Percentiles rank a stretch among this genome's conserved stretches.
Conservation (phyloP, 495 filamentous ascomycete genomes). For the Penicillium ochrochloron region DNA sequence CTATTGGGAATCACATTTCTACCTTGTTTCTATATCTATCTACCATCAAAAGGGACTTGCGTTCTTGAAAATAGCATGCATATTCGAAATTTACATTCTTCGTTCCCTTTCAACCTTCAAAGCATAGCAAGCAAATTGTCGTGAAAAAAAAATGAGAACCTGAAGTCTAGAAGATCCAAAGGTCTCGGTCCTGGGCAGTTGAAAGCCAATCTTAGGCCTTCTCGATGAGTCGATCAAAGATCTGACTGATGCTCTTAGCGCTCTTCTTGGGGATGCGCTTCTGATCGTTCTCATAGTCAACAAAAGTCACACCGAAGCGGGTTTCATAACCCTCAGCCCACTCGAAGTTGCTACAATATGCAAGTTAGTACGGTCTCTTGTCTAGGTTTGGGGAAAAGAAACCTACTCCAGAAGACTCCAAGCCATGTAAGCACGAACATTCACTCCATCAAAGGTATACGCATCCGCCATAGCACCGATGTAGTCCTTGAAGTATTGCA, state of each 20-base stretch:
- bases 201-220: slow-evolving; percentile 26
- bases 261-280: slow-evolving; percentile 81
- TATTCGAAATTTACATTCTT: slow-evolving; percentile 9
- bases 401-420: slow-evolving; percentile 78
- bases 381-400: neutral
- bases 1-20: slow-evolving; percentile 2
- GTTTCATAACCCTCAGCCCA: slow-evolving; percentile 83
- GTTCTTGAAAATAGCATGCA: slow-evolving; percentile 6
- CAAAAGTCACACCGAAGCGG: slow-evolving; percentile 78
- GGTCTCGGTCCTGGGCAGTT: neutral
- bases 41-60: slow-evolving; percentile 1
- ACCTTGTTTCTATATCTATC: slow-evolving; percentile 8
- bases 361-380: slow-evolving; percentile 17
- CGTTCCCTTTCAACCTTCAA: neutral
- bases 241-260: slow-evolving; percentile 63
- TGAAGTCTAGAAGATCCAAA: neutral
- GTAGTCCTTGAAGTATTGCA: slow-evolving; percentile 75
- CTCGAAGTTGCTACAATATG: slow-evolving; percentile 53
- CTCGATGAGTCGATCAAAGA: slow-evolving; percentile 58
- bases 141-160: neutral
- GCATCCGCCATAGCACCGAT: slow-evolving; percentile 73
- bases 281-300: slow-evolving; percentile 76
- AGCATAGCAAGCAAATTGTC: neutral
- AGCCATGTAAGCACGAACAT: slow-evolving; percentile 75
- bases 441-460: slow-evolving; percentile 66